Base-by-base conservation (phyloP, 202 grass and related monocot genomes). In the Miscanthus sacchariflorus region DNA sequence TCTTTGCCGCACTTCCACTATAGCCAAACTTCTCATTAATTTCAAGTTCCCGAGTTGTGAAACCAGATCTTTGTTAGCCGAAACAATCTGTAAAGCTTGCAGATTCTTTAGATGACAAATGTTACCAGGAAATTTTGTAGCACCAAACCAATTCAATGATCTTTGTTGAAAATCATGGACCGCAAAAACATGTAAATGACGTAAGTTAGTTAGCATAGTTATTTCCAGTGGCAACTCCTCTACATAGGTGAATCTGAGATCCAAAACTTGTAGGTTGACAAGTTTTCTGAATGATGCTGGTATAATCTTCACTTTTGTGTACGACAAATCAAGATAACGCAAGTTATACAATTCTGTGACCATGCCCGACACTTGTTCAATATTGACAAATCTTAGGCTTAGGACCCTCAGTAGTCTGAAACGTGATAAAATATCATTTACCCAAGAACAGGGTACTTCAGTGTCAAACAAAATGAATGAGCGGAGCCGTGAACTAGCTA, bases 401-500 rank as follows among this genome's bases (percentile, higher is more conserved):
- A 94, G 11, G 15, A 94, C 76, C 25, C 84, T 70, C 5, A 89
- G n/a, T 24, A 91, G 50, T 83, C 78, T 90, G 38, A 90, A 88
- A 68, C 15, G 28, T 35, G 85, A 77, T 81, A 54, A 71, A 73
- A 36, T 7, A 30, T 88, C 74, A 24, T 77, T 13, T 52, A 93
- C 85, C 65, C 40, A 78, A 72, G 77, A 88, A 28, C 30, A 68
- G 65, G 81, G 9, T 44, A 85, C 56, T 66, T 68, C 54, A 11
- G 24, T 33, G 19, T 85, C 76, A 36, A 93, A 89, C 59, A 95
- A 80, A 48, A 95, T 56, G 17, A 95, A 90, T 12, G 88, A 86
- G 12, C 66, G 49, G 24, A 93, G 42, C 1, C 76, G 63, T 19
- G 46, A 36, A 40, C 54, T 56, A 39, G 24, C 64, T 77, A 46